A percentile compares a stretch with the other conserved stretches of the same genome.
Evolutionary conservation across 169 alveolate species (phyloP).

Genomic region (Plasmodium cynomolgi): DNA sequence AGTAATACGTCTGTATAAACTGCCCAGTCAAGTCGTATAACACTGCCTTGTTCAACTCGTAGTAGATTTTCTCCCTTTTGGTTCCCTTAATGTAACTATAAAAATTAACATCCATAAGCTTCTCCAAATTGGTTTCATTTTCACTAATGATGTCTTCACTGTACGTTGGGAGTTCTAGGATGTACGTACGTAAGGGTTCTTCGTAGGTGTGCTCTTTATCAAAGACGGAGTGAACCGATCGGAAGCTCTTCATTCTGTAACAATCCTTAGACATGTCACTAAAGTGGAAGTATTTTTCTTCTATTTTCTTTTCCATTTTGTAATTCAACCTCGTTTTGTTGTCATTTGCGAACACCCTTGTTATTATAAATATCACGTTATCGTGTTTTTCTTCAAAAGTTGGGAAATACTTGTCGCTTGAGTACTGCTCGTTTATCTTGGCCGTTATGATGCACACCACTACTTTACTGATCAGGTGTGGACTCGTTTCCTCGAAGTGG

Average conservation of each 20-base stretch:
- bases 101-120: constrained; percentile 82
- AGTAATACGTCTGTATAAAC: constrained; percentile 78
- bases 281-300: constrained; percentile 80
- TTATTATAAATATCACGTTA: constrained; percentile 81
- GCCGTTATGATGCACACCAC: constrained; percentile 88
- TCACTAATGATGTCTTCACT: constrained; percentile 78
- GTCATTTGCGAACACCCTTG: constrained; percentile 83
- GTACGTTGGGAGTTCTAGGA: constrained; percentile 82
- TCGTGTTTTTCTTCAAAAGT: constrained; percentile 82
- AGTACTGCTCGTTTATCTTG: constrained; percentile 83
- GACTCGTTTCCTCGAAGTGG: constrained; percentile 86
- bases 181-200: constrained; percentile 86
- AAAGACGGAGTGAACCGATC: constrained; percentile 85
- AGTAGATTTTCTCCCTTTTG: constrained; percentile 82
- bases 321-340: constrained; percentile 84
- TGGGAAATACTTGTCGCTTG: constrained; percentile 86
- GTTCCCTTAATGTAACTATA: constrained; percentile 83
- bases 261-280: constrained; percentile 78
- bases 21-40: constrained; percentile 79
- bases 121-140: constrained; percentile 78
- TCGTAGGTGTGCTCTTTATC: constrained; percentile 81
- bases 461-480: constrained; percentile 84
- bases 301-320: constrained; percentile 84
- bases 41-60: constrained; percentile 80
- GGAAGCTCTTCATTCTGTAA: constrained; percentile 88